These are phyloP conservation scores for Nadsonia starkeyi-henricii DNA, from an alignment of 1,139 yeast species.

Conservation along the genomic window DNA sequence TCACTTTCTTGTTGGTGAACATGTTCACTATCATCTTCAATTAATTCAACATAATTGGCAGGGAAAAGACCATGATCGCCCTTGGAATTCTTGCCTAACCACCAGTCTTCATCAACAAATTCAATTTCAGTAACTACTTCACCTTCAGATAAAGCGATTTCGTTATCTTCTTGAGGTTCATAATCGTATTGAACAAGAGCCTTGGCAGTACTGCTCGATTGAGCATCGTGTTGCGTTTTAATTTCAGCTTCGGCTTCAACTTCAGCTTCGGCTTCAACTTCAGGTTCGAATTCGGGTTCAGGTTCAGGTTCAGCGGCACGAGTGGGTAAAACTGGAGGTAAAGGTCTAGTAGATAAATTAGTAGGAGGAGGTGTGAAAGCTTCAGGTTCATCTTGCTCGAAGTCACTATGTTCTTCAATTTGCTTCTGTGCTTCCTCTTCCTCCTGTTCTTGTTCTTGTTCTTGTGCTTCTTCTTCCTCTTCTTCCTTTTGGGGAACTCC, in stretches of 20 bases:
- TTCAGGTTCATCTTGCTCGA: slow-evolving; percentile 7
- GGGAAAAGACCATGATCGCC: slow-evolving; percentile 69
- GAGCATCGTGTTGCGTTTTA: slow-evolving; percentile 11
- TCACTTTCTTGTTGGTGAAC: slow-evolving; percentile 8
- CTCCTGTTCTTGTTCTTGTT: slow-evolving; percentile 10
- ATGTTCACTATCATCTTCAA: slow-evolving; percentile 16
- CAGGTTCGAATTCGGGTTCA: slow-evolving; percentile 11
- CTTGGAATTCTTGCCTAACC: slow-evolving; percentile 52
- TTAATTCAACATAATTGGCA: slow-evolving; percentile 46
- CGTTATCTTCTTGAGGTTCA: slow-evolving; percentile 65
- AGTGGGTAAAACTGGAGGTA: slow-evolving; percentile 13
- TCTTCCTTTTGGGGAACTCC: background rate
- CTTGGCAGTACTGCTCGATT: slow-evolving; percentile 9
- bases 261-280: slow-evolving; percentile 8
- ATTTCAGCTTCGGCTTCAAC: slow-evolving; percentile 5
- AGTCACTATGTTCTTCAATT: slow-evolving; percentile 7
- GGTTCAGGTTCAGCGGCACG: slow-evolving; percentile 10
- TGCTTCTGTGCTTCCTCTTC: slow-evolving; percentile 11
- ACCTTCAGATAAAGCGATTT: slow-evolving; percentile 50
- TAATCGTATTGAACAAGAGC: slow-evolving; percentile 53
- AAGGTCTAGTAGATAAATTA: slow-evolving; percentile 14
- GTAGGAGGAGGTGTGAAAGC: slow-evolving; percentile 5
- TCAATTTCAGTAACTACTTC: slow-evolving; percentile 53
- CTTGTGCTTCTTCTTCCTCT: slow-evolving; percentile 3
- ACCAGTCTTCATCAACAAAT: slow-evolving; percentile 68